Base-by-base conservation (phyloP, 768 basidiomycete species). In the Termitomyces sp. region DNA sequence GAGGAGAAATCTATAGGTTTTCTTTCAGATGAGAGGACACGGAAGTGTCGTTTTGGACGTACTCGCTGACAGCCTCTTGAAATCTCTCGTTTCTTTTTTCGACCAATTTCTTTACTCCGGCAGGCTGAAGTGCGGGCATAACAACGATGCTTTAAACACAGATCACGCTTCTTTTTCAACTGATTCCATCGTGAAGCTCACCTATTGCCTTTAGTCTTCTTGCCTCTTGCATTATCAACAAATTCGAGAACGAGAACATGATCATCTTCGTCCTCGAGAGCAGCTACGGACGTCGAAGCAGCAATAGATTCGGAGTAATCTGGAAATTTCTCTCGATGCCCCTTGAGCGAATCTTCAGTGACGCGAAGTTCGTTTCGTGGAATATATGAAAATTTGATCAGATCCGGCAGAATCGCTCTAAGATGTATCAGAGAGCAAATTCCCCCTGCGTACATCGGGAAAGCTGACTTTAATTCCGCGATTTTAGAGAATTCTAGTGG, bases 351-450 rank as follows among this genome's bases (percentile, higher is more conserved):
- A 22, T 75, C 72, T 37, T 76, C 70, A 6, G 88, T 79, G 55
- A 88, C 77, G 53, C 81, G 81, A 13, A 91, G 70, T 47, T 89
- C 81, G 48, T 81, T 77, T 33, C 75, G 72, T 56, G 89, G 85
- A 61, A 88, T 86, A 67, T 94, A 95, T 7, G 91, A 87, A 65
- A 95, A 95, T 54, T 81, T 86, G 64, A 96, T 76, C 42, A 92
- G 75, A 58, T 88, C 85, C 1, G 93, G 93, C 15, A 95, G 73
- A n/a, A 96, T 78, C 9, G 91, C 84, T 72, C 91, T 93, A 15
- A 20, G 7, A 50, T 24, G 22, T 18, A 31, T 49, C 12, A 31
- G 33, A 36, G 11, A 36, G 30, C 22, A 58, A 6, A 30, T 20
- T 27, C 11, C 16, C 24, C 50, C 15, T 34, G 36, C 11, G 37